Evolutionary conservation across 345 rosid genomes (phyloP).

Genomic region (Aurinia saxatilis): DNA sequence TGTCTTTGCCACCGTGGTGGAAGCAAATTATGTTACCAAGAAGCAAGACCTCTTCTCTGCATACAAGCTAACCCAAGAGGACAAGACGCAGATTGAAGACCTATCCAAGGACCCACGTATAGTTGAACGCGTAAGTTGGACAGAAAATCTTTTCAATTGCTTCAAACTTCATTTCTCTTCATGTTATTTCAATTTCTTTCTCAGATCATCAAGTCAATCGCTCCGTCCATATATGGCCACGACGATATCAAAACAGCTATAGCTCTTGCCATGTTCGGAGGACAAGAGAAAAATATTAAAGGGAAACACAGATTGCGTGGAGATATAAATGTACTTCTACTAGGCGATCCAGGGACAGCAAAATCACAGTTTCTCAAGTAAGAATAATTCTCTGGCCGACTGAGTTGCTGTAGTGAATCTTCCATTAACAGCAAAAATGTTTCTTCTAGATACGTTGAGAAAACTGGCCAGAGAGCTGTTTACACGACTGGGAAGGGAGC

Average conservation of each 20-base stretch:
- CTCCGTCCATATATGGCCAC: slow-evolving; percentile 98
- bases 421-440: too few relatives aligned
- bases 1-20: slow-evolving; percentile 93
- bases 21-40: slow-evolving; percentile 86
- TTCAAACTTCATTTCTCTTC: neutral
- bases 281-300: slow-evolving; percentile 90
- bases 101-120: slow-evolving; percentile 84
- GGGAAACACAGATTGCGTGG: slow-evolving; percentile 93
- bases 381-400: slow-evolving; percentile 13
- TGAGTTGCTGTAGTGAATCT: too few relatives aligned
- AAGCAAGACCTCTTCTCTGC: slow-evolving; percentile 97
- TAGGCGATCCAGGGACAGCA: slow-evolving; percentile 97
- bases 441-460: slow-evolving; percentile 73
- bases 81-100: slow-evolving; percentile 82
- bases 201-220: slow-evolving; percentile 91
- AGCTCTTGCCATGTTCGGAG: slow-evolving; percentile 97
- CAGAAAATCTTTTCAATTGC: neutral
- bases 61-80: slow-evolving; percentile 95
- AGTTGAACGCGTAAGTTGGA: slow-evolving; percentile 69
- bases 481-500: slow-evolving; percentile 99
- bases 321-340: slow-evolving; percentile 86
- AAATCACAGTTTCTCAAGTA: slow-evolving; percentile 97
- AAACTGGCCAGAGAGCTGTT: slow-evolving; percentile 98
- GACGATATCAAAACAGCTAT: slow-evolving; percentile 95
- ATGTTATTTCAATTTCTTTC: slow-evolving; percentile 11